phyloP scores from a whole-genome alignment of 2,329 filamentous ascomycete species.

The Metarhizium humberi region DNA sequence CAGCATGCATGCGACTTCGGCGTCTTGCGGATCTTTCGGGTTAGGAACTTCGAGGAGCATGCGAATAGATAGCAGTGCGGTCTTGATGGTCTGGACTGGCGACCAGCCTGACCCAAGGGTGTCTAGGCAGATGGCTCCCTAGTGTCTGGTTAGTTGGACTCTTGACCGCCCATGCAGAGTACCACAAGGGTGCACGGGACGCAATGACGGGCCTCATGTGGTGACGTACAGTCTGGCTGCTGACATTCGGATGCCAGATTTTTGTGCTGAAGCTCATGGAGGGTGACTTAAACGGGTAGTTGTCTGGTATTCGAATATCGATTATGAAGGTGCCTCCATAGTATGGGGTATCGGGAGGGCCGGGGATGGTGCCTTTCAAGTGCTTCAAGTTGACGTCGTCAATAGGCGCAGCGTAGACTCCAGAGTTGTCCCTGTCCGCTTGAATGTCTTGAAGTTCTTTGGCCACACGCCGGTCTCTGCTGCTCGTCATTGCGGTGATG shows the following conservation, averaged over 20 bases:
- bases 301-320: slow-evolving; percentile 77
- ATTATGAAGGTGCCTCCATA: slow-evolving; percentile 75
- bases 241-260: slow-evolving; percentile 97
- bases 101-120: slow-evolving; percentile 88
- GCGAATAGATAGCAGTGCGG: slow-evolving; percentile 83
- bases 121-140: slow-evolving; percentile 96
- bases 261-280: slow-evolving; percentile 86
- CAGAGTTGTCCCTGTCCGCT: slow-evolving; percentile 61
- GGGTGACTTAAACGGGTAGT: slow-evolving; percentile 91
- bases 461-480: slow-evolving; percentile 50
- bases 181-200: neutral
- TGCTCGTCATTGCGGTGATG: slow-evolving; percentile 33
- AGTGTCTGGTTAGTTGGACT: slow-evolving; percentile 3
- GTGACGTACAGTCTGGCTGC: slow-evolving; percentile 72
- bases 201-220: neutral
- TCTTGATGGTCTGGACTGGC: slow-evolving; percentile 93
- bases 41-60: slow-evolving; percentile 89
- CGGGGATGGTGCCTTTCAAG: slow-evolving; percentile 73
- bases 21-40: slow-evolving; percentile 93
- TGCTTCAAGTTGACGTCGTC: slow-evolving; percentile 66
- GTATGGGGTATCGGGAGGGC: slow-evolving; percentile 88
- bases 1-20: slow-evolving; percentile 88
- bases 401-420: slow-evolving; percentile 60
- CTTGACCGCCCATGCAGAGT: neutral
- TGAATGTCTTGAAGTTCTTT: slow-evolving; percentile 73